Base-by-base conservation (phyloP, 306 rosid genomes). In the Cucurbita moschata region DNA sequence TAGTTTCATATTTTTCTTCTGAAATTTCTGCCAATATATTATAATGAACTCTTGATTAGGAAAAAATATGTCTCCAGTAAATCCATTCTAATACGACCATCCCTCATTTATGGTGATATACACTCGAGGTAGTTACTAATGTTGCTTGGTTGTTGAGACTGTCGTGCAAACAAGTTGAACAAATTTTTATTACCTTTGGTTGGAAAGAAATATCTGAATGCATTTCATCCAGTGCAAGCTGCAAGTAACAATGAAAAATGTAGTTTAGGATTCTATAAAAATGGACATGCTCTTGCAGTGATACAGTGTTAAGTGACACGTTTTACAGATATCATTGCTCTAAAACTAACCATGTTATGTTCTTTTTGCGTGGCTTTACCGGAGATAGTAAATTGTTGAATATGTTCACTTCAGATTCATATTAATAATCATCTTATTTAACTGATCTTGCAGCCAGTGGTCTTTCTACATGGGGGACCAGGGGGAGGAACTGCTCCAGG, bases 401-500 rank as follows among this genome's bases (percentile, higher is more conserved):
- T 13, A 7, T 23, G 37, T 47, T 46, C 6, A 21, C 50, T 46
- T 47, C 73, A 47, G 73, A 44, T 68, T 44, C 72, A 11, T 18
- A 13, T 19, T 10, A 46, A 46, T 67, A 6, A 46, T 67, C 39
- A 46, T 43, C 6, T 67, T 44, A 10, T 68, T 73, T 73, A 72
- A 68, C 49, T 75, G 44, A 70, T 76, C 52, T 79, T 84, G 79
- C 89, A 89, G 98, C 94, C 97, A 6, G 95, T 90, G 76, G 76
- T 90, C 55, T 90, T 90, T 85, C 83, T 94, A 78, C 98, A 94
- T 73, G 98, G 98, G 50, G 98, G 97, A 51, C 98, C 97, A 16
- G 97, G 98, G 80, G 98, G 97, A 58, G 96, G 98, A 76, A 94
- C 98, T 70, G 58, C 91, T n/a, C 91, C 98, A 0, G 87, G 82